Conservation (phyloP, 2,329 filamentous ascomycete species). For the Aspergillus sp. region DNA sequence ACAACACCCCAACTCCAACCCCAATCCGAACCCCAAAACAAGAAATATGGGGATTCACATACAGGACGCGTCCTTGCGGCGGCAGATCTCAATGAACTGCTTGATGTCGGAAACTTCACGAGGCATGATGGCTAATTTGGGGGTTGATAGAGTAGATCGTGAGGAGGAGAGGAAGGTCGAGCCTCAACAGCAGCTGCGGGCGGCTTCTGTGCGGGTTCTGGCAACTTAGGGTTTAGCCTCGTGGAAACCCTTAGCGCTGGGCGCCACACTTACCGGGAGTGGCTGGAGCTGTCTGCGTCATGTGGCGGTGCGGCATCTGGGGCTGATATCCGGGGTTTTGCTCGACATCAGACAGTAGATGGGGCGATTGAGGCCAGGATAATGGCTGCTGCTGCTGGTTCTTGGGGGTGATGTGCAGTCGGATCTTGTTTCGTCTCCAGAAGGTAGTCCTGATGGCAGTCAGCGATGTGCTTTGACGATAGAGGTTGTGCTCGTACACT, state of each 20-base stretch:
- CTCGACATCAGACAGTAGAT: no score
- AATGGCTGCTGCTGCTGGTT: no score
- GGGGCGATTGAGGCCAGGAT: no score
- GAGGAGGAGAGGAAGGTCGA: neutral
- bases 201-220: slow-evolving; percentile 11
- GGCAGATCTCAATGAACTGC: slow-evolving; percentile 99
- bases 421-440: no score
- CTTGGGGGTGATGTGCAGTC: no score
- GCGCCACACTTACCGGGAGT: neutral
- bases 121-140: slow-evolving; percentile 78
- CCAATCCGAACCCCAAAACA: neutral
- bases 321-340: neutral
- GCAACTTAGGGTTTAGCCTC: slow-evolving; percentile 19
- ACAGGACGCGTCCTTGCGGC: slow-evolving; percentile 99
- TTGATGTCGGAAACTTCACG: slow-evolving; percentile 98
- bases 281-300: slow-evolving; percentile 8
- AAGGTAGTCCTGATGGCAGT: no score
- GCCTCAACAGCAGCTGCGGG: neutral
- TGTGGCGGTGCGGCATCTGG: slow-evolving; percentile 10
- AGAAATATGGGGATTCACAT: slow-evolving; percentile 48
- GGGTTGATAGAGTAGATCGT: neutral
- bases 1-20: no score
- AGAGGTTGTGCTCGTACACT: no score
- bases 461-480: no score
- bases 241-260: slow-evolving; percentile 11